Evolutionary conservation across 805 yeast genomes (phyloP).

Genomic region (Ogataea ramenticola): DNA sequence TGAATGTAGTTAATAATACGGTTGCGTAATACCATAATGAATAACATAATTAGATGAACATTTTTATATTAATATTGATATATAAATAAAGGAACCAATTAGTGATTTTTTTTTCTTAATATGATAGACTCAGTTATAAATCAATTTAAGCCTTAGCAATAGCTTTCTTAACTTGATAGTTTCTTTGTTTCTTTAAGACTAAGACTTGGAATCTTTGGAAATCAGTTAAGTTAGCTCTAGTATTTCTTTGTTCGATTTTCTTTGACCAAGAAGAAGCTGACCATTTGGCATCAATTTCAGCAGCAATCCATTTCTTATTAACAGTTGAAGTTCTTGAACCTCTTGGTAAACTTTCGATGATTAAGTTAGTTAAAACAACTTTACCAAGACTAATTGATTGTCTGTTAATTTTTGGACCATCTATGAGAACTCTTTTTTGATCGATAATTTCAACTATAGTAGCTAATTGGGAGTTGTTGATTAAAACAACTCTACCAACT

Average conservation of each 20-base stretch:
- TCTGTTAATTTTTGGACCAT: slow-evolving; percentile 95
- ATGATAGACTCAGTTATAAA: no score
- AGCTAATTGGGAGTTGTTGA: slow-evolving; percentile 90
- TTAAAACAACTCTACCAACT: slow-evolving; percentile 97
- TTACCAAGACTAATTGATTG: slow-evolving; percentile 84
- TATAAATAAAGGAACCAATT: no score
- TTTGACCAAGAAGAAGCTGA: slow-evolving; percentile 93
- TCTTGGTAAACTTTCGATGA: slow-evolving; percentile 82
- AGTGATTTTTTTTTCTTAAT: no score
- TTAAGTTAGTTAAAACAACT: slow-evolving; percentile 89
- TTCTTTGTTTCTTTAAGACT: slow-evolving; percentile 96
- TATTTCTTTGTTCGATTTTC: slow-evolving; percentile 92
- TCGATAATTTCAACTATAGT: slow-evolving; percentile 97
- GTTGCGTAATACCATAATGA: slow-evolving; percentile 8
- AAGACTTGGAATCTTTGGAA: slow-evolving; percentile 99
- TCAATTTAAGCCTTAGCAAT: slow-evolving; percentile 82
- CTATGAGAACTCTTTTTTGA: slow-evolving; percentile 96
- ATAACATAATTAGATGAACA: slow-evolving; percentile 7
- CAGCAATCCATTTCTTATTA: slow-evolving; percentile 88
- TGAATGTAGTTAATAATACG: no score
- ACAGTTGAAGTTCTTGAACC: slow-evolving; percentile 86
- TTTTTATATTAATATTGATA: not conserved
- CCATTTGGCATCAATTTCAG: slow-evolving; percentile 88
- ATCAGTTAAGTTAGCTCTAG: slow-evolving; percentile 89
- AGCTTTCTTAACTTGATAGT: slow-evolving; percentile 91